Percentiles rank a stretch among this genome's conserved stretches.
Evolutionary conservation across 2,329 filamentous ascomycete species (phyloP).

Genomic region (Parastagonospora avenae): DNA sequence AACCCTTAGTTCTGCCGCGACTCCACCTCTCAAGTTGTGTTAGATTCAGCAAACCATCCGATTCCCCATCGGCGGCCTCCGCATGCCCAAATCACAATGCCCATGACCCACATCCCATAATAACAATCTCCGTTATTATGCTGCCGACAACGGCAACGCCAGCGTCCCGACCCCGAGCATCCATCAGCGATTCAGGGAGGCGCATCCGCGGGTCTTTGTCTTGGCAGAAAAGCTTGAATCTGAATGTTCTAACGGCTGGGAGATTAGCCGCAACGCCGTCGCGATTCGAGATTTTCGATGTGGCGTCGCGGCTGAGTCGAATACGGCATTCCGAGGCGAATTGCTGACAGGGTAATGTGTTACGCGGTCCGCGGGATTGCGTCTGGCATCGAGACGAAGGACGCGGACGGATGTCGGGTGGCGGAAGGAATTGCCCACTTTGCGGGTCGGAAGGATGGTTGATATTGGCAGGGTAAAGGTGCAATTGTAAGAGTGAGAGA

Average conservation of each 20-base stretch:
- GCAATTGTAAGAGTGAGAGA: not conserved
- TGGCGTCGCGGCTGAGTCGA: conserved; percentile 8
- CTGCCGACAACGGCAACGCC: conserved; percentile 2
- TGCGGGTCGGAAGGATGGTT: not conserved
- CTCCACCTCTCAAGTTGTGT: no score
- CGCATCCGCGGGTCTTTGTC: conserved; percentile 5
- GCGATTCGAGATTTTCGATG: conserved; percentile 18
- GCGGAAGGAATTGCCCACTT: conserved; percentile 3
- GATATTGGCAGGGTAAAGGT: not conserved
- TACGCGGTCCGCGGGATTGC: not conserved
- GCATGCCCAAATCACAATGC: not conserved
- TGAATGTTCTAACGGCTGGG: conserved; percentile 2
- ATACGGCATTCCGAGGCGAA: conserved; percentile 10
- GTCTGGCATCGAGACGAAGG: conserved; percentile 13
- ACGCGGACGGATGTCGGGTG: conserved; percentile 4
- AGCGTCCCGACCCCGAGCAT: not conserved
- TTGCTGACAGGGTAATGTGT: not conserved
- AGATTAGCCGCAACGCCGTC: conserved; percentile 14
- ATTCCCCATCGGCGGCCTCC: no score
- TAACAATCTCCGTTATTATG: not conserved
- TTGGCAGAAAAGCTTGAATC: conserved; percentile 19
- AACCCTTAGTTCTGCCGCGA: no score
- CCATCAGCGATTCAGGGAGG: conserved; percentile 12
- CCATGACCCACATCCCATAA: not conserved
- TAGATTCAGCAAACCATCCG: no score